Base-by-base conservation (phyloP, 2,329 filamentous ascomycete genomes). In the Penicillium sp. region DNA sequence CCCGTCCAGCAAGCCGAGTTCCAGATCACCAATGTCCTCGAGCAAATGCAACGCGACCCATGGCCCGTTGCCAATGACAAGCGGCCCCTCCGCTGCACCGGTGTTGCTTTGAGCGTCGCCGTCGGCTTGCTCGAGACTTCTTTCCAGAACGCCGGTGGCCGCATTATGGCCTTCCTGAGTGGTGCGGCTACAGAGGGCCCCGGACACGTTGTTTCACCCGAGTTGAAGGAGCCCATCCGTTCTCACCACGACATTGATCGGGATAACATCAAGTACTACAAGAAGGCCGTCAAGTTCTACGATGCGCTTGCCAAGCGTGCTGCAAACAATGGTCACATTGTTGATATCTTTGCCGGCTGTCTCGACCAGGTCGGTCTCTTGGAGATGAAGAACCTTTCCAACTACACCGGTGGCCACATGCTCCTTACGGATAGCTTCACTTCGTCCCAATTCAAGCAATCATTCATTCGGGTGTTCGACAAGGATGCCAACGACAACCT, bases 211-310 rank as follows among this genome's bases (percentile, higher is more conserved):
- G 95, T 99, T 75, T 93, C 93, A 2, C 92, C 95, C 26, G 95
- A 99, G 80, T 83, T 99, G 68, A 91, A 94, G 77, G 95, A 99
- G 77, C 93, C 96, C 10, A 98, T 99, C 68, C 90, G 95, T 74
- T 98, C 94, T 45, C 95, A 99, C 80, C 95, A 99, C 79, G 95
- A 99, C 73, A 99, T 99, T 78, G 95, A 99, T 76, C 89, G 93
- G 61, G 95, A 99, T 79, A 97, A 97, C 77, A 96, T 97, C 82
- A 99, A 99, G 80, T 97, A 98, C 81, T 98, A 96, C 82, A 99
- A 99, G 85, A 99, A 99, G 82, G 95, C 95, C 24, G 81, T 97
- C 55, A 99, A 98, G 89, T 98, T 97, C 79, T 99, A 98, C 77
- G 95, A 99, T 65, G 91, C 88, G 66, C 86, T 99, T 47, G 93